A percentile compares a stretch with the other conserved stretches of the same genome.
Conservation (phyloP, 768 basidiomycete species). For the Mycena polygramma region DNA sequence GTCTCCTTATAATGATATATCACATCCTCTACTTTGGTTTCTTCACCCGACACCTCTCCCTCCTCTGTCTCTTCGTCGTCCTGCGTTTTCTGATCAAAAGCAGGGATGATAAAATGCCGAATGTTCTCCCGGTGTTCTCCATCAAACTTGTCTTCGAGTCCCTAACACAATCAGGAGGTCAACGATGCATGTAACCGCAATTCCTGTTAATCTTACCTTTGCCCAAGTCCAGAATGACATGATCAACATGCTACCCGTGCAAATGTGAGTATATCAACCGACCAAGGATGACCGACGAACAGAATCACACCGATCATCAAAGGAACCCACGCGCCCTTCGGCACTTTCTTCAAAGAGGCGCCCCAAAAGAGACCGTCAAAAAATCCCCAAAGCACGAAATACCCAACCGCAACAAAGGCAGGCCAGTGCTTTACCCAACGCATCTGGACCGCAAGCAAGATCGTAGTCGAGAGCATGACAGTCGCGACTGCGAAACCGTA, state of each 20-base stretch:
- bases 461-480: conserved; percentile 73
- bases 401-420: conserved; percentile 56
- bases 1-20: conserved; percentile 44
- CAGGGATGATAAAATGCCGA: conserved; percentile 63
- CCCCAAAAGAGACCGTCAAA: conserved; percentile 81
- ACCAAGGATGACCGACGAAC: conserved; percentile 44
- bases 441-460: conserved; percentile 70
- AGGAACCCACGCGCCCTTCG: conserved; percentile 77
- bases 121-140: conserved; percentile 66
- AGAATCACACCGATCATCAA: conserved; percentile 67
- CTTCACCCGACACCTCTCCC: conserved; percentile 37
- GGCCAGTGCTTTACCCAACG: conserved; percentile 66
- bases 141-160: conserved; percentile 74
- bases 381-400: conserved; percentile 71
- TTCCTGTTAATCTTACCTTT: conserved; percentile 47
- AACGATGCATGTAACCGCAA: not conserved
- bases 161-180: conserved; percentile 40
- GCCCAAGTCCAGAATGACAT: conserved; percentile 81
- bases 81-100: conserved; percentile 33
- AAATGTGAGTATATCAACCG: not conserved
- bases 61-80: conserved; percentile 37
- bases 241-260: conserved; percentile 48
- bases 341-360: conserved; percentile 71
- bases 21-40: conserved; percentile 37
- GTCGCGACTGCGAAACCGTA: conserved; percentile 75